Evolutionary conservation across 2,329 filamentous ascomycete species (phyloP), one percentile per base, ranked within the genome.

Genomic region (Diaporthe australafricana): DNA sequence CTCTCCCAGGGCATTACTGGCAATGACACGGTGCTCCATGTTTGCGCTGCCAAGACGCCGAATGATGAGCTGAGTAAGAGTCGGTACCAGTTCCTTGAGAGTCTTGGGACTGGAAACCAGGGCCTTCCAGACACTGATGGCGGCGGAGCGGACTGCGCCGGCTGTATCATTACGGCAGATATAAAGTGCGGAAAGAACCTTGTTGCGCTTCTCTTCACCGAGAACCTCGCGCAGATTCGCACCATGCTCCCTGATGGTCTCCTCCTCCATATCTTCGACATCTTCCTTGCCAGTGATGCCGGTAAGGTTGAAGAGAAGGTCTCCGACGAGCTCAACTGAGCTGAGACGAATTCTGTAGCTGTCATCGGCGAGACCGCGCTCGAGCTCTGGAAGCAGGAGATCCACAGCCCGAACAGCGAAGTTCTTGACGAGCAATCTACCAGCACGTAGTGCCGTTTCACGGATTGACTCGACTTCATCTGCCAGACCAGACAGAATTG

Each of bases 1-100:
- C 81, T 99, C 96, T 79, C 96, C 96, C 70, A 99, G 88, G 62
- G 96, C 95, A 81, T 98, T 98, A 81, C 96, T 96, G 76, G 97
- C 96, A 86, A 99, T 99, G 77, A 98, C 93, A 86, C 98, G 98
- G 83, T 99, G 96, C 82, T 99, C 96, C 92, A 97, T 95, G 79
- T 98, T 98, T 56, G 95, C 93, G 81, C 95, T 98, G 74, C 95
- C 96, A 76, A 99, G 89, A 62, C 96, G 93, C 72, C 94, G 91
- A 80, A 99, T 98, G 77, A 99, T 93, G 75, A 99, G 91, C 81
- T 98, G 95, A 7, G 95, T 97, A 73, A 99, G 91, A 1, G 95
- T 98, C 55, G 96, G 96, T 57, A 98, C 93, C 78, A 99, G 90
- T 80, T 99, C 96, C 84, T 98, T 98, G 78, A 99, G 91, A 17